These are phyloP conservation scores for Pulveroboletus frians DNA, from an alignment of 768 basidiomycete genomes.

Conservation along the genomic window DNA sequence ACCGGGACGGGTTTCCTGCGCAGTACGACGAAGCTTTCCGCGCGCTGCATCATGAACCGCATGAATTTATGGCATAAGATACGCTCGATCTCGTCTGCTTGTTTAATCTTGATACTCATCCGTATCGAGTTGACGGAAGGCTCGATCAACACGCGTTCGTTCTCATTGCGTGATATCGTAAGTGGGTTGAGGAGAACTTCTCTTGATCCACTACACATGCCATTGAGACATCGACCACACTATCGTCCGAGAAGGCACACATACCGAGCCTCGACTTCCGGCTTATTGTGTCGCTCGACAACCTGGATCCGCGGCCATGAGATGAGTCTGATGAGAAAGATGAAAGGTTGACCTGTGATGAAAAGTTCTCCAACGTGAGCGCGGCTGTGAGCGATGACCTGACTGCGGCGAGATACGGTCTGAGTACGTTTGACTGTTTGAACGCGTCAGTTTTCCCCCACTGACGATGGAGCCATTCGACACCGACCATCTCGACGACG, in stretches of 20 bases:
- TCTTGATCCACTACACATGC: conserved; percentile 66
- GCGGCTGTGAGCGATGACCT: conserved; percentile 97
- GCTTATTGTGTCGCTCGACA: conserved; percentile 96
- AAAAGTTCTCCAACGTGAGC: conserved; percentile 94
- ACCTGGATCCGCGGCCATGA: conserved; percentile 44
- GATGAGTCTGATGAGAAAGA: conserved; percentile 11
- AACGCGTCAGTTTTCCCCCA: conserved; percentile 8
- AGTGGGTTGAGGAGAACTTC: conserved; percentile 94
- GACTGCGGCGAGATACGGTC: conserved; percentile 95
- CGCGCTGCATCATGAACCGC: conserved; percentile 97
- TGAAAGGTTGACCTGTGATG: conserved; percentile 57
- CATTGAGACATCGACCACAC: conserved; percentile 1
- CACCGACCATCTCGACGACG: conserved; percentile 46
- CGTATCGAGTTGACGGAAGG: conserved; percentile 96
- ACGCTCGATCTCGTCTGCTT: conserved; percentile 97
- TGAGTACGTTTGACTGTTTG: conserved; percentile 83
- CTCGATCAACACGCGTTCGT: conserved; percentile 95
- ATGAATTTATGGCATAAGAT: conserved; percentile 98
- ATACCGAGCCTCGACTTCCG: conserved; percentile 88
- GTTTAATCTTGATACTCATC: conserved; percentile 97
- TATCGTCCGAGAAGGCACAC: conserved; percentile 14
- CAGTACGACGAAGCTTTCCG: conserved; percentile 95
- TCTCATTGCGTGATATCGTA: conserved; percentile 93
- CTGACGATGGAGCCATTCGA: not conserved
- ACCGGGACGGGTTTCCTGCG: conserved; percentile 90